Percentiles rank a stretch among this genome's conserved stretches.
phyloP scores from a whole-genome alignment of 164 flowering plant species.

The Berberis thunbergii region DNA sequence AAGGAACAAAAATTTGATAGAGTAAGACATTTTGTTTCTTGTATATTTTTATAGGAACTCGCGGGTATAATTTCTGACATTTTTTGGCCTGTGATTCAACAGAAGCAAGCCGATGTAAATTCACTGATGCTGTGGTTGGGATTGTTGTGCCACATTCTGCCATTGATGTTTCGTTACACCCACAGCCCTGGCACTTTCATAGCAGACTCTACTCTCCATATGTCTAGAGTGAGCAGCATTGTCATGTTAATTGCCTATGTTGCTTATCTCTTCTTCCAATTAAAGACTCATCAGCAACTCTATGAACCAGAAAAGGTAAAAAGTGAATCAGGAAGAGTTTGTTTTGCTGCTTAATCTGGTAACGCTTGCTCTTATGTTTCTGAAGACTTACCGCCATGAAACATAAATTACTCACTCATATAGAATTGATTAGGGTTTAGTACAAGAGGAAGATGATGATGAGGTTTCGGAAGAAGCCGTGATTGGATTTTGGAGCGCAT shows the following conservation, averaged over 20 bases:
- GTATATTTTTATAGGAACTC: background rate
- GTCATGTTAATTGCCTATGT: slow-evolving; percentile 67
- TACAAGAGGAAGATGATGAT: slow-evolving; percentile 8
- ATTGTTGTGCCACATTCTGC: slow-evolving; percentile 59
- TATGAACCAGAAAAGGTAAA: slow-evolving; percentile 55
- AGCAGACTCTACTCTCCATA: slow-evolving; percentile 25
- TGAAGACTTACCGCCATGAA: too few species aligned
- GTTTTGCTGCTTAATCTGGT: too few species aligned
- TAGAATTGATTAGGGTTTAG: background rate
- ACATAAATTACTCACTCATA: too few species aligned
- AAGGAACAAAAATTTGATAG: slow-evolving; percentile 64
- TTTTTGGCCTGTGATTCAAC: slow-evolving; percentile 7
- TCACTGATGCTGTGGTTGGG: slow-evolving; percentile 52
- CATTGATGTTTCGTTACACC: slow-evolving; percentile 42
- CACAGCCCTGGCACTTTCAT: slow-evolving; percentile 1
- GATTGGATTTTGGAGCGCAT: slow-evolving; percentile 67
- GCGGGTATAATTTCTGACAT: background rate
- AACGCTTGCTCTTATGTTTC: too few species aligned
- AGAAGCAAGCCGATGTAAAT: slow-evolving; percentile 88
- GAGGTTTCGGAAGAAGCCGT: slow-evolving; percentile 37
- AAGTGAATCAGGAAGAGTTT: too few species aligned
- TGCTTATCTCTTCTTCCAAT: slow-evolving; percentile 66
- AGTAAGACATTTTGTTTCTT: slow-evolving; percentile 27
- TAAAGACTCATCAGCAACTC: slow-evolving; percentile 61
- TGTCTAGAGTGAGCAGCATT: slow-evolving; percentile 72